Base-by-base conservation (phyloP, 306 rosid species). In the Coriaria nepalensis region DNA sequence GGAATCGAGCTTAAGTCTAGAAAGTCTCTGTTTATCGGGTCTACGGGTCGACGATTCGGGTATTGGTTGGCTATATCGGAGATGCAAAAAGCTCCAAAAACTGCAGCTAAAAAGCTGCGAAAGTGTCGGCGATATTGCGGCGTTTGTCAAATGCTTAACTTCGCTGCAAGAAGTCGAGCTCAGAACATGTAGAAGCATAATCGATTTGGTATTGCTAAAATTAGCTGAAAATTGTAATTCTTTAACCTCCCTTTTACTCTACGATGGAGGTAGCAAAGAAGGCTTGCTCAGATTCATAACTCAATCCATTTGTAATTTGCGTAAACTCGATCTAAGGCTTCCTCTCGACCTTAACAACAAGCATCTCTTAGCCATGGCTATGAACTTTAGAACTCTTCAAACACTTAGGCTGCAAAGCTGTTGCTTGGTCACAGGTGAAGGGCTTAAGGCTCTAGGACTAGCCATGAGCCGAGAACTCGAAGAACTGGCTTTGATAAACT, bases 221-320 rank as follows among this genome's bases (percentile, higher is more conserved):
- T 54, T 84, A 33, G 64, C 73, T 0, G 82, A 81, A 43, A 69
- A 81, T 67, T 81, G 68, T 9, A 13, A 20, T 10, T 73, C 74
- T 12, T 61, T 90, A 33, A 56, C 33, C 37, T 81, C 95, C 2
- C 77, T 90, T 1, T 48, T 81, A 66, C 70, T 90, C 47, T 76
- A 90, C 52, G 97, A 90, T 42, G 97, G 97, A 32, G 94, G 95
- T 5, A 84, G 94, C 66, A 68, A 69, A 13, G 90, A 81, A 4
- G 82, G 85, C 0, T 40, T 90, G 20, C 78, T 77, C 4, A 63
- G 72, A 8, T 84, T 90, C 58, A 65, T 84, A 12, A 50, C 50
- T 53, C 63, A 52, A 2, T 54, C 62, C 41, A 68, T 45, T 4
- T 66, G 71, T 4, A 64, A 66, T 45, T 11, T 90, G 39, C 74